Base-by-base conservation (phyloP, 2,329 filamentous ascomycete genomes). In the Aspergillus alliaceus region DNA sequence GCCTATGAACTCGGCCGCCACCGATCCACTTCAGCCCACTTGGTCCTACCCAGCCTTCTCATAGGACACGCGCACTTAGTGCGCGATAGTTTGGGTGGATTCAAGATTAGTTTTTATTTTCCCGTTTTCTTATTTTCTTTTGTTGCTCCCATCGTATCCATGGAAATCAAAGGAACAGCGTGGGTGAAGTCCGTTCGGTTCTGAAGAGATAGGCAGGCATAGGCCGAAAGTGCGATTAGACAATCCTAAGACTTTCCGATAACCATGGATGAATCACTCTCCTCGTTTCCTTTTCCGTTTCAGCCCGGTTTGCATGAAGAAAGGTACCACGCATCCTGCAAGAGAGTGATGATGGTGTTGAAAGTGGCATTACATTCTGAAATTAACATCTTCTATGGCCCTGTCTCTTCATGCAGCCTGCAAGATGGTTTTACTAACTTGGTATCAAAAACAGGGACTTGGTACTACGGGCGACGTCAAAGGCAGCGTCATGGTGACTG, bases 1-100 rank as follows among this genome's bases (percentile, higher is more conserved):
- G n/a, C 54, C 51, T 46, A 51, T 58, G n/a, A 47, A 29, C 31
- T 29, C 52, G 53, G 44, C 53, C 48, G 46, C 50, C 34, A 50
- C 42, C 35, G 54, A 51, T 59, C 46, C 34, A 47, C 18, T 32
- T 6, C 12, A 25, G 27, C 44, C 53, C 54, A 54, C 50, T 15
- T 20, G 9, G 15, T 27, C 15, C 37, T 15, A 24, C 22, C 7
- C 18, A n/a, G 3, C 18, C 14, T 34, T 49, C 22, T 42, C 44
- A 57, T 53, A 42, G 50, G 55, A 15, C 14, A 18, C 14, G 25
- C 40, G 34, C 34, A 20, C 18, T 27, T 46, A 49, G 35, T 29
- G 20, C 18, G 8, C 24, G 3, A 47, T 47, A 53, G 39, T 18
- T 14, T 47, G 27, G 25, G 27, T 44, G 27, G 29, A 3, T 15